Evolutionary conservation across 2,329 filamentous ascomycete genomes (phyloP).

Genomic region (Hypoxylon sp.): DNA sequence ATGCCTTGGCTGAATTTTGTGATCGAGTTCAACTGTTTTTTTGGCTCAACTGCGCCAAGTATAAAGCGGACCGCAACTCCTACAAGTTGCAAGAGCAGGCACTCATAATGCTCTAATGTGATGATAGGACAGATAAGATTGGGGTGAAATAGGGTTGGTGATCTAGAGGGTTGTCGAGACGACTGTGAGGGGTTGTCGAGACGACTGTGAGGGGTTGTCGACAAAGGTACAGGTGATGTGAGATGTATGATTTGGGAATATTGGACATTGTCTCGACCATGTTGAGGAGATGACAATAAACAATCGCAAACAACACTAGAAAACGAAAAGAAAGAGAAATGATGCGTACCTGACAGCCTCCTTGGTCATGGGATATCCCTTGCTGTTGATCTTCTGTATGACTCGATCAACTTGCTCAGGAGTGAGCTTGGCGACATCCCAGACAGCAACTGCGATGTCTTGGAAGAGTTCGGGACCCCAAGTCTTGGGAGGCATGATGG

Average conservation of each 20-base stretch:
- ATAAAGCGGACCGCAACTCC: not conserved
- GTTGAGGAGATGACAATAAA: not conserved
- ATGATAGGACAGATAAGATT: not conserved
- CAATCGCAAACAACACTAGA: not conserved
- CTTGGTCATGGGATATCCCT: not conserved
- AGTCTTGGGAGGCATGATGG: not conserved
- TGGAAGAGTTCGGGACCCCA: not conserved
- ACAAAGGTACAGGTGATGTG: not conserved
- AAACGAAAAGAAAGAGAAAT: not conserved
- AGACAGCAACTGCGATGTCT: not conserved
- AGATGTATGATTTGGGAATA: not conserved
- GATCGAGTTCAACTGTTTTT: not conserved
- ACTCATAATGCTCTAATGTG: not conserved
- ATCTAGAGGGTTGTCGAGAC: not conserved
- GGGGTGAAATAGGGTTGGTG: not conserved
- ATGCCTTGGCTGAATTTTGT: not conserved
- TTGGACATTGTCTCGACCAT: not conserved
- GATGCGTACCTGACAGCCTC: slow-evolving; percentile 2
- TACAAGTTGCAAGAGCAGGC: not conserved
- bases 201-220: not conserved
- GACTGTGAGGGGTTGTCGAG: not conserved
- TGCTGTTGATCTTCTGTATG: not conserved
- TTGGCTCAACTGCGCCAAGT: not conserved
- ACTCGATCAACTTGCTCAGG: not conserved
- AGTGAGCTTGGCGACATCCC: not conserved